A percentile compares a stretch with the other conserved stretches of the same genome.
Evolutionary conservation across 2,329 filamentous ascomycete species (phyloP).

Genomic region (Aureobasidium sp.): DNA sequence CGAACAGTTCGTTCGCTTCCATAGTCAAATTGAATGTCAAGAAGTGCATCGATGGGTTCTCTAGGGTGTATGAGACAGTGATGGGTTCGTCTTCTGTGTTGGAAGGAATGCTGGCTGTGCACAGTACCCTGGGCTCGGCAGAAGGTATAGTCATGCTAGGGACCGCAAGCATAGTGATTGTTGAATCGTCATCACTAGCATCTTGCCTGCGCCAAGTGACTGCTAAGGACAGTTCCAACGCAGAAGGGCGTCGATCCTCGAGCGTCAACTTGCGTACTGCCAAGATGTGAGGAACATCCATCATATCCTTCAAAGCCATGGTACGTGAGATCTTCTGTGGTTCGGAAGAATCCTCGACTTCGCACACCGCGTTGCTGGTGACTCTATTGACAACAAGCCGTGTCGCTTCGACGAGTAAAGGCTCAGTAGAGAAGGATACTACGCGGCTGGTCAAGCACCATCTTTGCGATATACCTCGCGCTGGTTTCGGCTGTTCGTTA

Average conservation of each 20-base stretch:
- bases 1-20: constrained; percentile 88
- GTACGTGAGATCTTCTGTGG: neutral
- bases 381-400: constrained; percentile 53
- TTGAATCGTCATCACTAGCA: constrained; percentile 19
- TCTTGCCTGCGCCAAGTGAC: constrained; percentile 65
- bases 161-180: constrained; percentile 63
- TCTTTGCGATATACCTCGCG: constrained; percentile 61
- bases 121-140: constrained; percentile 77
- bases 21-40: constrained; percentile 86
- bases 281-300: constrained; percentile 64
- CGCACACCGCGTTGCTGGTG: constrained; percentile 54
- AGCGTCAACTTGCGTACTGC: constrained; percentile 67
- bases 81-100: constrained; percentile 1
- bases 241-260: constrained; percentile 70
- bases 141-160: constrained; percentile 74
- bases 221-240: constrained; percentile 64
- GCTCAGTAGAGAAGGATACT: constrained; percentile 66
- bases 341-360: neutral
- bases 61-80: constrained; percentile 56
- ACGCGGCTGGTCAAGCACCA: constrained; percentile 68
- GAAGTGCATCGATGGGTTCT: constrained; percentile 92
- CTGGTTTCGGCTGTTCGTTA: neutral
- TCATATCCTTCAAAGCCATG: constrained; percentile 18
- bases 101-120: constrained; percentile 30
- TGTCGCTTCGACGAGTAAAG: constrained; percentile 54